Base-by-base conservation (phyloP, 768 basidiomycete genomes). In the Hirschioporus abietinus region DNA sequence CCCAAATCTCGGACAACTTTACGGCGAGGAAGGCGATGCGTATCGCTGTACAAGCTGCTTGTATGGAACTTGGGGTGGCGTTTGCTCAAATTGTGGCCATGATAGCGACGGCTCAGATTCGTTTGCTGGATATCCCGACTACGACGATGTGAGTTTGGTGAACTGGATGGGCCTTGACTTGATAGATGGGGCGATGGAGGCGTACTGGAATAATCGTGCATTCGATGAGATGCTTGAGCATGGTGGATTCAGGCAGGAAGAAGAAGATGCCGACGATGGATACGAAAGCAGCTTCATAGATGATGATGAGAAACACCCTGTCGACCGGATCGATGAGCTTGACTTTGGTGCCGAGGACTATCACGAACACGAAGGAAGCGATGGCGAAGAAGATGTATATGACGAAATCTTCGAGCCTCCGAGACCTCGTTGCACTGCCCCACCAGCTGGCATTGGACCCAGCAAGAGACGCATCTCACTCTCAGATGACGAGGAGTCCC, bases 21-120 rank as follows among this genome's bases (percentile, higher is more conserved):
- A 83, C 35, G 92, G 93, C 71, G 80, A 78, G 9, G 90, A 92
- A 69, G 92, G 93, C 67, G 90, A 88, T 12, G 89, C 87, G 0
- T 88, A 86, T 71, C 83, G 92, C 20, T 94, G 92, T 73, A 71
- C 86, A 18, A 87, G 88, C 60, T 93, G 91, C 69, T 83, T 87
- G 81, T 86, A 93, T 71, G 92, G 93, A 76, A 89, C 93, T 68
- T 86, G 83, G 84, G 86, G 81, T 67, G 89, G 89, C 1, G 73
- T 81, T 24, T 94, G 92, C 72, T 81, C 86, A 4, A 71, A 72
- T 12, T 93, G 92, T 70, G 79, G 83, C 30, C 30, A 30, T 30
- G 30, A 30, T 8, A 52, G 42, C 42, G 42, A 52, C 1, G 42
- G 12, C 20, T 12, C 12, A 52, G 42, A 52, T 20, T 52, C 42